phyloP scores from a whole-genome alignment of 116 monocot species.

The Dioscorea cayenensis region DNA sequence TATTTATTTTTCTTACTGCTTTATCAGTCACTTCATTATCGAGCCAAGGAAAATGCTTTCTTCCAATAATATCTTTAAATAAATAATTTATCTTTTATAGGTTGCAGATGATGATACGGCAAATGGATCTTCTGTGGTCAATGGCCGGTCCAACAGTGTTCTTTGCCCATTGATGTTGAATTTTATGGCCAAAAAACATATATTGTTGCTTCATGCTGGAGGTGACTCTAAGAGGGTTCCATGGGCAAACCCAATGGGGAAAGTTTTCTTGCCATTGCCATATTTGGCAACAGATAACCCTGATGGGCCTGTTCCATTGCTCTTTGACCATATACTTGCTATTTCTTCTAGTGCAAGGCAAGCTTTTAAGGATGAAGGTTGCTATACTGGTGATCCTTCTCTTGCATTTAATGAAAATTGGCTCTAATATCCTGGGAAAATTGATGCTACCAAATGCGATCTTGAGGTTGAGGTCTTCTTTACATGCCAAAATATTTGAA shows the following conservation, averaged over 20 bases:
- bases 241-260: conserved; percentile 99
- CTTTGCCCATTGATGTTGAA: conserved; percentile 21
- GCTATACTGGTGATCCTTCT: conserved; percentile 22
- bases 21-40: no score
- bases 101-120: conserved; percentile 14
- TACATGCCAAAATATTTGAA: neutral
- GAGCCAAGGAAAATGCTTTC: no score
- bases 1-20: no score
- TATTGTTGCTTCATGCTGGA: conserved; percentile 95
- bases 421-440: conserved; percentile 3
- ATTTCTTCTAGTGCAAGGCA: conserved; percentile 93
- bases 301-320: conserved; percentile 90
- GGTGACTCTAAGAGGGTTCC: conserved; percentile 98
- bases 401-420: conserved; percentile 17
- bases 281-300: conserved; percentile 79
- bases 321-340: conserved; percentile 98
- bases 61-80: neutral
- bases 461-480: neutral
- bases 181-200: conserved; percentile 49
- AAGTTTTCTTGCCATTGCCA: conserved; percentile 85
- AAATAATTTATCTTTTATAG: conserved; percentile 18
- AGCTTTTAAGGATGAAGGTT: conserved; percentile 89
- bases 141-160: conserved; percentile 16
- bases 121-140: conserved; percentile 5
- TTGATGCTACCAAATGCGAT: neutral